Evolutionary conservation across 2,329 filamentous ascomycete species (phyloP), one percentile per base, ranked within the genome.

Genomic region (Dactylellina cionopaga): DNA sequence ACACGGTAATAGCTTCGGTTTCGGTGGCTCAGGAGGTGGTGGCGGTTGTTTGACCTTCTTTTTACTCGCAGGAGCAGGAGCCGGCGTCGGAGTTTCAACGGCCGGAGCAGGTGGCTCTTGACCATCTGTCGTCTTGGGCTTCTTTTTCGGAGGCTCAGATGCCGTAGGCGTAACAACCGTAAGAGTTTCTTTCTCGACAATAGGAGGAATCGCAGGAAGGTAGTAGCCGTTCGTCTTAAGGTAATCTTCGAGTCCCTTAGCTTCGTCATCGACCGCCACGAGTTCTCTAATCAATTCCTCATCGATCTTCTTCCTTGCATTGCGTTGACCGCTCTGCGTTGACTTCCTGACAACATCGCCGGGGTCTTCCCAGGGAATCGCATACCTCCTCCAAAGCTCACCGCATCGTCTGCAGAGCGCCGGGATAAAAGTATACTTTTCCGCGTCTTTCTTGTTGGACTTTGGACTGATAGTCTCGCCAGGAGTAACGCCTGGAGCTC

Each of bases 301-400:
- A 75, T 99, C 95, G 65, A 96, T 89, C 79, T 90, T 91, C 68
- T 91, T 88, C 82, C 95, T 96, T 88, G 89, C 93, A 3, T 91
- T 90, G 76, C 92, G 89, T 46, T 91, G 90, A 43, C 92, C 91
- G 46, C 89, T 87, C 75, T 90, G 88, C 0, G 89, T 87, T 41
- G 96, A 88, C 82, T 96, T 96, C 82, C 93, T 96, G 37, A 89
- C 87, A 35, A 96, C 87, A 77, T 98, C 94, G 41, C 98, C 95
- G 11, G 92, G 86, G 75, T 96, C 92, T 80, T 98, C 95, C 88
- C 92, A 99, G 76, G 96, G 92, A 74, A 99, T 92, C 13, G 90
- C 94, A 80, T 99, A 99, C 75, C 94, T 91, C 52, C 95, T 89
- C 95, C 95, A 99, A 6, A 99, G 83, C 77, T 95, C 89, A 24